phyloP scores from a whole-genome alignment of 176 grass and related monocot genomes.

The Echinochloa phyllopogon region DNA sequence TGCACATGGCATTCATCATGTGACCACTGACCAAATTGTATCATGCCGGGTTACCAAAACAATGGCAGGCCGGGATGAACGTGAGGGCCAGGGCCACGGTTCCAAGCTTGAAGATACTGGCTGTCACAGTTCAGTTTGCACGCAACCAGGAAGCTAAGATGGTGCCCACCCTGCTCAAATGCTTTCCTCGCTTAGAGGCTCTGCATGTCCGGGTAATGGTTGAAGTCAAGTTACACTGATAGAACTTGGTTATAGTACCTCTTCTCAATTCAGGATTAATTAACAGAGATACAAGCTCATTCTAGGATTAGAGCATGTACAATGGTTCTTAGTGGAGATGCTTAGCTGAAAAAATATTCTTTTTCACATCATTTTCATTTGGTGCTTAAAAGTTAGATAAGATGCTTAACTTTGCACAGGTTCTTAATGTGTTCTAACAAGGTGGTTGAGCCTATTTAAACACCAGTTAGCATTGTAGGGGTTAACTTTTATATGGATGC shows the following conservation, averaged over 20 bases:
- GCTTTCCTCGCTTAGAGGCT: conserved; percentile 36
- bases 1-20: background rate
- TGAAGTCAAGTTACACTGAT: background rate
- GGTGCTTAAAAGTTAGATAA: background rate
- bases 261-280: background rate
- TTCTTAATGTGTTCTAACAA: background rate
- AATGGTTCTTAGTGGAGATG: background rate
- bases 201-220: conserved; percentile 39
- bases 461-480: background rate
- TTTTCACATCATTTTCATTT: background rate
- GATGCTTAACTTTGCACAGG: background rate
- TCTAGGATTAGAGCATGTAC: background rate
- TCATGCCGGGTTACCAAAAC: background rate
- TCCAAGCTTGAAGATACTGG: conserved; percentile 33
- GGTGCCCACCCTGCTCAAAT: conserved; percentile 40
- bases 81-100: background rate
- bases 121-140: conserved; percentile 36
- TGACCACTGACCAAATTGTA: background rate
- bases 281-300: background rate
- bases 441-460: background rate
- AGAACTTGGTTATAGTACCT: background rate
- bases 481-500: too few relatives aligned
- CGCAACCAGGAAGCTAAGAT: conserved; percentile 13
- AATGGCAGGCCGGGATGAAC: conserved; percentile 32
- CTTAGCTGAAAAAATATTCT: background rate